Base-by-base conservation (phyloP, 2,329 filamentous ascomycete genomes). In the Claviceps lovelessii region DNA sequence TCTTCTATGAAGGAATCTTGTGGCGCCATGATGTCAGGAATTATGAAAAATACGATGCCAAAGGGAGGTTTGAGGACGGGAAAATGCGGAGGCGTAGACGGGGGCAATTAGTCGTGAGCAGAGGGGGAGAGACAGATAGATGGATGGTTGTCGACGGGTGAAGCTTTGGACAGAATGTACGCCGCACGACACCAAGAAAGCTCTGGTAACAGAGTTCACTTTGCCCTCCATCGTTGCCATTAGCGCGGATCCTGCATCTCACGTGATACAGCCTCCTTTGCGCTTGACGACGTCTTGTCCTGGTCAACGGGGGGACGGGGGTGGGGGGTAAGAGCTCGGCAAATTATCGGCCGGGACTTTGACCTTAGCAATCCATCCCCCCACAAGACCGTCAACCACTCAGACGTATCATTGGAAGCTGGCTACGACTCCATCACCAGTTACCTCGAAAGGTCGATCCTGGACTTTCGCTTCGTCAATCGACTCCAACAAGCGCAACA, bases 1-100 rank as follows among this genome's bases (percentile, higher is more conserved):
- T 86, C 83, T 61, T 86, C 83, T 68, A 86, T 79, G 68, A 85
- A 85, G 61, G 76, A 79, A 66, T 86, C 83, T 73, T 85, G 80
- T 55, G 81, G 81, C 55, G 81, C 80, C 82, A 85, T 85, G 58
- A 60, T 72, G 67, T 60, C 47, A 39, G 46, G n/a, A 46, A 52
- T 47, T 46, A 45, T 57, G 54, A 61, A 39, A 60, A 57, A 55
- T 54, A 55, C 55, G 52, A 56, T 49, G 53, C 39, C 54, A 52
- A 55, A 53, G 54, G 54, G 55, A 58, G 58, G 61, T 61, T 61
- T 58, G 56, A 56, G 53, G 52, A 53, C 51, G 55, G 57, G 56
- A 49, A 55, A 53, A 54, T 58, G 54, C 54, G 58, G 42, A 45
- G 49, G 39, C 29, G 35, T 35, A 28, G 37, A 39, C 31, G 45